These are phyloP conservation scores for Fusarium burgessii DNA, from an alignment of 2,329 filamentous ascomycete species.

Conservation along the genomic window DNA sequence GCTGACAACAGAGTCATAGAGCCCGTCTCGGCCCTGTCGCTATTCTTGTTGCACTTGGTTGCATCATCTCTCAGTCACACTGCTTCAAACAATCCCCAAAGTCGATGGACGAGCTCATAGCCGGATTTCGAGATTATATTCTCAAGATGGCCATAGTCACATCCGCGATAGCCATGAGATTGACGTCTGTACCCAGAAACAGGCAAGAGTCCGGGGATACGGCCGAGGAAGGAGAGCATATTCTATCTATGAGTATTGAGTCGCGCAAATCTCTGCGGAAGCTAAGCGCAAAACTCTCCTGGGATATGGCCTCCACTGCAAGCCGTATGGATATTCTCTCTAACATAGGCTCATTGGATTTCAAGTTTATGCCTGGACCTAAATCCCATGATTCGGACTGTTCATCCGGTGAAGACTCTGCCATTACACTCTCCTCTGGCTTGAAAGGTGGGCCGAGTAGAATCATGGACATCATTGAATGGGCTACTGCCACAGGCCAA, in stretches of 20 bases:
- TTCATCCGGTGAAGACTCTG: conserved; percentile 20
- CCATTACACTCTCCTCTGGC: conserved; percentile 18
- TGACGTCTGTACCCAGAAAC: background rate
- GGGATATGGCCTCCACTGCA: conserved; percentile 7
- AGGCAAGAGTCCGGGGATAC: conserved; percentile 3
- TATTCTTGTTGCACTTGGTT: conserved; percentile 13
- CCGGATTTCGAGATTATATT: conserved; percentile 24
- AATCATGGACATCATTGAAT: conserved; percentile 24
- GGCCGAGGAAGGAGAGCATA: conserved; percentile 11
- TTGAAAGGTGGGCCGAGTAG: conserved; percentile 5
- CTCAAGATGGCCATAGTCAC: conserved; percentile 15
- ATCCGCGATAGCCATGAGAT: conserved; percentile 20
- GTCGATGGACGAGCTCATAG: conserved; percentile 11
- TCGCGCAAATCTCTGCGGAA: background rate
- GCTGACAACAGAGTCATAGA: conserved; percentile 35
- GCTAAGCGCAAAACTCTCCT: conserved; percentile 6
- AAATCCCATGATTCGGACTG: conserved; percentile 11
- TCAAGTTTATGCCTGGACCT: conserved; percentile 29
- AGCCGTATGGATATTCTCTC: conserved; percentile 11
- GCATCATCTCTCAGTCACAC: conserved; percentile 8
- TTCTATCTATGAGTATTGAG: background rate
- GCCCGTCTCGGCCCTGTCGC: conserved; percentile 29
- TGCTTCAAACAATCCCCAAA: background rate
- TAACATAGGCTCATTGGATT: conserved; percentile 9
- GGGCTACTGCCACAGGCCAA: conserved; percentile 2